These are phyloP conservation scores for Wickerhamomyces queroliae DNA, from an alignment of 805 yeast genomes.

Conservation along the genomic window DNA sequence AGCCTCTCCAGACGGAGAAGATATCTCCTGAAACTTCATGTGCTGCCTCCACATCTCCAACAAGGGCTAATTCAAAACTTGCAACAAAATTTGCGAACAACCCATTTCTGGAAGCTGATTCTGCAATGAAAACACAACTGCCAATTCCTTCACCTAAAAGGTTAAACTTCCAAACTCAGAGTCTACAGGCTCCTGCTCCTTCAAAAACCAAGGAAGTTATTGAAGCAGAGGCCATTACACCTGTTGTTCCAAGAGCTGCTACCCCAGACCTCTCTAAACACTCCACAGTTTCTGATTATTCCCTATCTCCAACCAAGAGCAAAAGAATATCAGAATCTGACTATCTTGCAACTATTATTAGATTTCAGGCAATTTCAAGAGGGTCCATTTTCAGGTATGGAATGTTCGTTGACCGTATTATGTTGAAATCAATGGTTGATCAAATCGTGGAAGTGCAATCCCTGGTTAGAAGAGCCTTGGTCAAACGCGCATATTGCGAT, in stretches of 20 bases:
- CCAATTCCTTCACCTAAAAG: no score
- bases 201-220: constrained; percentile 1
- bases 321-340: constrained; percentile 15
- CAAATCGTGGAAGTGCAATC: constrained; percentile 46
- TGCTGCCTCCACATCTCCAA: not conserved
- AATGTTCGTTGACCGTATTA: constrained; percentile 55
- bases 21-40: no score
- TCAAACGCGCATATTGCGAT: constrained; percentile 18
- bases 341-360: constrained; percentile 29
- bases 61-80: not conserved
- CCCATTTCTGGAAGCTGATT: constrained; percentile 13
- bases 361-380: constrained; percentile 63
- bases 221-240: constrained; percentile 1
- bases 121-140: no score
- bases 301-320: constrained; percentile 17
- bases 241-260: no score
- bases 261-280: no score
- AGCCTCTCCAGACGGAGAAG: not conserved
- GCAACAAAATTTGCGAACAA: constrained; percentile 3
- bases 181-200: not conserved
- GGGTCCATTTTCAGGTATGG: constrained; percentile 64
- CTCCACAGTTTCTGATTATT: constrained; percentile 9
- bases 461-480: constrained; percentile 42
- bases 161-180: no score
- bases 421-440: constrained; percentile 51